phyloP scores from a whole-genome alignment of 2,329 filamentous ascomycete genomes.

The Cladophialophora chaetospira region DNA sequence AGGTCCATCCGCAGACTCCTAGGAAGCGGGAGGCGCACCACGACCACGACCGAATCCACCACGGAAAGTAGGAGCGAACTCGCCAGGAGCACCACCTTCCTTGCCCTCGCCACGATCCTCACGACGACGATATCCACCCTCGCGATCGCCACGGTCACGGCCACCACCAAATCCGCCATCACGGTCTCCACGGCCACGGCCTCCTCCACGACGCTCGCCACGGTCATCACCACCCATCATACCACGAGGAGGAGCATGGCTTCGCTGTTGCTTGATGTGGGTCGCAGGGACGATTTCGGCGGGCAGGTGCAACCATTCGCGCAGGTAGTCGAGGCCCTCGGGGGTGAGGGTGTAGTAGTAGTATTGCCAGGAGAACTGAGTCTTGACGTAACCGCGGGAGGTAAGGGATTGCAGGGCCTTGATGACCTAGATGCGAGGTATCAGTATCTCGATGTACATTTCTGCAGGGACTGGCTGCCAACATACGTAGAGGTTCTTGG shows the following conservation, averaged over 20 bases:
- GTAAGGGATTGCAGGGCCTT: slow-evolving; percentile 98
- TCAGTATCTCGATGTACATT: neutral
- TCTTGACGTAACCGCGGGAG: slow-evolving; percentile 99
- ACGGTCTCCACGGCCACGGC: slow-evolving; percentile 74
- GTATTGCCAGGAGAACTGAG: slow-evolving; percentile 99
- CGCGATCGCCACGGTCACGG: slow-evolving; percentile 73
- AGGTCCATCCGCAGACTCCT: neutral
- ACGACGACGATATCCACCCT: slow-evolving; percentile 90
- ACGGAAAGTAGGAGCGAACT: slow-evolving; percentile 92
- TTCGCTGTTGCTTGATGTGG: slow-evolving; percentile 99
- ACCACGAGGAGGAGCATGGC: slow-evolving; percentile 94
- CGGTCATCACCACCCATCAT: slow-evolving; percentile 89
- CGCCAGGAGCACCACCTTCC: slow-evolving; percentile 88
- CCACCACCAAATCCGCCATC: slow-evolving; percentile 83
- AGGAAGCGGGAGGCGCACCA: slow-evolving; percentile 63
- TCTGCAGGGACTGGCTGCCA: neutral
- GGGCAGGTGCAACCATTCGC: slow-evolving; percentile 99
- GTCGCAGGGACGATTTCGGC: slow-evolving; percentile 99
- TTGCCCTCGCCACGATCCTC: slow-evolving; percentile 77
- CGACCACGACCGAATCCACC: slow-evolving; percentile 88
- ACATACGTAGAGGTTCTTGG: slow-evolving; percentile 92
- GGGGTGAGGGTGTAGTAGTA: slow-evolving; percentile 99
- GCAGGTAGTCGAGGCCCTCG: slow-evolving; percentile 99
- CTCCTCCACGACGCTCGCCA: slow-evolving; percentile 77
- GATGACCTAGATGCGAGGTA: slow-evolving; percentile 63